Percentiles rank a stretch among this genome's conserved stretches.
Conservation (phyloP, 108 stramenopile species). For the Conticribra weissflogii region DNA sequence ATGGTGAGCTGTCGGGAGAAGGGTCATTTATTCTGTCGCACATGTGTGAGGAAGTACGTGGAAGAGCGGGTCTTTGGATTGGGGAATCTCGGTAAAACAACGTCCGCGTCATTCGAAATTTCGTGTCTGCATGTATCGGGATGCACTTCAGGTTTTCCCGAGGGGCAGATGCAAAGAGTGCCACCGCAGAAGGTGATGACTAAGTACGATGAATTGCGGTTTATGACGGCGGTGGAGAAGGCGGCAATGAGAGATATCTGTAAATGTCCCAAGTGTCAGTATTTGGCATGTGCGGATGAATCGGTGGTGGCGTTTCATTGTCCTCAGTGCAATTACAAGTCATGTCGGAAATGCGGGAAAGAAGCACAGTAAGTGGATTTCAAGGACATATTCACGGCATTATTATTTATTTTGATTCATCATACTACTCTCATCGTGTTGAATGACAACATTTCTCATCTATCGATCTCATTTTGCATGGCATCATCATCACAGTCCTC, state of each 20-base stretch:
- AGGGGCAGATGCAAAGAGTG: conserved; percentile 58
- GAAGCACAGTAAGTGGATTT: conserved; percentile 54
- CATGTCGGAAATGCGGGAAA: conserved; percentile 83
- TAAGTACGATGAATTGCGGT: conserved; percentile 84
- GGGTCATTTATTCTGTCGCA: conserved; percentile 85
- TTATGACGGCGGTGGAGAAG: conserved; percentile 48
- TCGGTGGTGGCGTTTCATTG: conserved; percentile 28
- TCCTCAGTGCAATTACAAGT: conserved; percentile 68
- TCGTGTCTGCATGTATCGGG: conserved; percentile 74
- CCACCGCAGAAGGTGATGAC: conserved; percentile 64
- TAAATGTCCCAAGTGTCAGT: conserved; percentile 81
- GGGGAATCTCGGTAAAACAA: conserved; percentile 66
- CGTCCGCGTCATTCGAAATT: conserved; percentile 52
- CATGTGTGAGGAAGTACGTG: conserved; percentile 66
- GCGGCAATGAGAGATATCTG: conserved; percentile 55
- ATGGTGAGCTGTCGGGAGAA: conserved; percentile 72
- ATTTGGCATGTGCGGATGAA: conserved; percentile 59
- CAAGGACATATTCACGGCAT: not conserved
- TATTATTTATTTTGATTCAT: not conserved
- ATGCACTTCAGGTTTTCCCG: conserved; percentile 70
- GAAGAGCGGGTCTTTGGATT: conserved; percentile 78
- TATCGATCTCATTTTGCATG: no score
- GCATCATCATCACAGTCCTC: conserved; percentile 47
- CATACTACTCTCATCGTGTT: not conserved
- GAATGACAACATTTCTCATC: not conserved